Base-by-base conservation (phyloP, 768 basidiomycete species). In the Xanthoconium stramineum region DNA sequence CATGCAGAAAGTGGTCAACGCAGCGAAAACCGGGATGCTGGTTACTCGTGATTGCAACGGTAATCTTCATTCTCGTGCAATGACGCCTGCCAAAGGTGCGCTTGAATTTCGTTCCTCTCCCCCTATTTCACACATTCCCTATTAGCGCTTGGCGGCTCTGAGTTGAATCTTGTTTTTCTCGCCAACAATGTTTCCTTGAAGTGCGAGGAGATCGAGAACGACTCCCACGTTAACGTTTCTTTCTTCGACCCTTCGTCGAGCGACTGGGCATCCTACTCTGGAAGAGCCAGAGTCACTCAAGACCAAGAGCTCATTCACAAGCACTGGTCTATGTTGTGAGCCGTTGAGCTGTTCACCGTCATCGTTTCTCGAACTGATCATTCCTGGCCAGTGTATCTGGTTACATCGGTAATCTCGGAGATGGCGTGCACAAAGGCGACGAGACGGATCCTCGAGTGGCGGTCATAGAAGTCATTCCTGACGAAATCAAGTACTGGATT, bases 331-430 rank as follows among this genome's bases (percentile, higher is more conserved):
- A 61, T 74, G 58, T 67, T 71, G 85, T 83, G 24, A 52, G 77
- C 70, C 24, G 32, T 14, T 11, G 38, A 36, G 20, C 12, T 3
- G 6, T 9, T 15, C 46, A 12, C 54, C 56, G 17, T 37, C 20
- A 14, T 30, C 37, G 29, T 39, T 30, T 35, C 13, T 19, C 30
- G 13, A 15, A 54, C 42, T 55, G 38, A 61, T 47, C 17, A 5
- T 19, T 40, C 3, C 37, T 46, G 45, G 46, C 20, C 47, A 90
- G 88, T 3, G 76, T 82, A 33, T 69, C 80, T 10, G 88, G 86
- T 0, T 97, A 91, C 80, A 95, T 95, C 63, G 91, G 90, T 37
- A 88, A 96, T 66, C 76, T 94, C 52, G 85, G 86, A 33, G 93
- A 96, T 60, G 90, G 89, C 17, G 74, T 88, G 7, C 93, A 94